A percentile compares a stretch with the other conserved stretches of the same genome.
Conservation (phyloP, 1,284 basidiomycete species). For the Leccinum colubrinum region DNA sequence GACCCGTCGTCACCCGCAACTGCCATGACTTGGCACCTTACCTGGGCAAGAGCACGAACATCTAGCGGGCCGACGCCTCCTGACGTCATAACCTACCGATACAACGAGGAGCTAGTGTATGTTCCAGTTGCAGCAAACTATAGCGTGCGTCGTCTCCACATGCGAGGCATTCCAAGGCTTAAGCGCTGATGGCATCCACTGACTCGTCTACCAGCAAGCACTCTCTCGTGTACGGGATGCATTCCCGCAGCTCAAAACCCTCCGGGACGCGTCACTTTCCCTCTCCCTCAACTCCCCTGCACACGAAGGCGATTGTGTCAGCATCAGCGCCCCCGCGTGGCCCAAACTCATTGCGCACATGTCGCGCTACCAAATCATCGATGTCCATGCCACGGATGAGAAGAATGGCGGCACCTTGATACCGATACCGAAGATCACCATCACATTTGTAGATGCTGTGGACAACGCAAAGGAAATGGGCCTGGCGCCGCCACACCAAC, state of each 20-base stretch:
- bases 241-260: conserved; percentile 39
- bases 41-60: not conserved
- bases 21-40: not conserved
- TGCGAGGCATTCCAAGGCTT: not conserved
- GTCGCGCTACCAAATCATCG: conserved; percentile 52
- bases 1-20: not conserved
- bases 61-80: conserved; percentile 10
- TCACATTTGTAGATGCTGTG: conserved; percentile 18
- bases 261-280: conserved; percentile 42
- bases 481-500: conserved; percentile 18
- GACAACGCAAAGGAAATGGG: conserved; percentile 5
- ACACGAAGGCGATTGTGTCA: conserved; percentile 36
- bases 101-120: conserved; percentile 46
- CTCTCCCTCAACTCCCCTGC: conserved; percentile 43
- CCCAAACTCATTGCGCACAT: conserved; percentile 41
- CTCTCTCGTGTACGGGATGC: conserved; percentile 48
- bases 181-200: not conserved
- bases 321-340: conserved; percentile 60
- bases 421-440: conserved; percentile 19
- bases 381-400: conserved; percentile 38
- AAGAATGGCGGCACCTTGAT: not conserved
- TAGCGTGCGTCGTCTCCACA: conserved; percentile 35
- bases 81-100: conserved; percentile 54
- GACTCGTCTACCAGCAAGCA: conserved; percentile 42
- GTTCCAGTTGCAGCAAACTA: conserved; percentile 48